phyloP scores from a whole-genome alignment of 2,329 filamentous ascomycete species.

The Cladorrhinum sp. region DNA sequence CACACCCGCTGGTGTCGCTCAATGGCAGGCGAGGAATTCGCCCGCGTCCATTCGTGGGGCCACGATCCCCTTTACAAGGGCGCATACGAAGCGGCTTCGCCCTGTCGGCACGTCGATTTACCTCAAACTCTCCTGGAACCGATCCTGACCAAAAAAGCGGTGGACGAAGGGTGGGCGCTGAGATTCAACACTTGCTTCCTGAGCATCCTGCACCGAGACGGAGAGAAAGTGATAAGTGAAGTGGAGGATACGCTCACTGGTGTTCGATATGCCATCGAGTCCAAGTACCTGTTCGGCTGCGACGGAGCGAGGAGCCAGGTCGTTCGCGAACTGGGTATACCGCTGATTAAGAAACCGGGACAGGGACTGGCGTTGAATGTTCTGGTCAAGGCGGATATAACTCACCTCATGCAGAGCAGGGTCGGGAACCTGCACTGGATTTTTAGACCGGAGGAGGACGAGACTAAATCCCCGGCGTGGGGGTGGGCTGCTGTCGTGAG shows the following conservation, averaged over 20 bases:
- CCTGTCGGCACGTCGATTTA: constrained; percentile 44
- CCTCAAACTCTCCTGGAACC: constrained; percentile 50
- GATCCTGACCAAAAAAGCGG: constrained; percentile 42
- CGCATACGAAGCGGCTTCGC: constrained; percentile 44
- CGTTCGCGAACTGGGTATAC: constrained; percentile 36
- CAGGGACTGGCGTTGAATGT: constrained; percentile 41
- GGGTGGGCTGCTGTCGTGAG: constrained; percentile 49
- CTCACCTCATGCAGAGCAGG: constrained; percentile 47
- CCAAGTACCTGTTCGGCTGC: constrained; percentile 58
- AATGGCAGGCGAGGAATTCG: constrained; percentile 53
- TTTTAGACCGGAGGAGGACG: constrained; percentile 51
- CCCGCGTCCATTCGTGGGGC: constrained; percentile 50
- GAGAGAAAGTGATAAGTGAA: constrained; percentile 24
- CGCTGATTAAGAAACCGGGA: constrained; percentile 34
- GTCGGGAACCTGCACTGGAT: constrained; percentile 61
- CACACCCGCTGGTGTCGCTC: constrained; percentile 53
- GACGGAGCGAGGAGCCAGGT: constrained; percentile 48
- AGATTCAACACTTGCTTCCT: constrained; percentile 43
- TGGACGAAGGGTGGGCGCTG: constrained; percentile 38
- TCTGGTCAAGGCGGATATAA: constrained; percentile 45
- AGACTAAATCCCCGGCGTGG: constrained; percentile 46
- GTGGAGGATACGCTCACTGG: constrained; percentile 27
- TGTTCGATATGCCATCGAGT: constrained; percentile 41
- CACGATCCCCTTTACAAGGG: constrained; percentile 34
- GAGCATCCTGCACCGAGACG: constrained; percentile 31